Percentiles rank a stretch among this genome's conserved stretches.
phyloP scores from a whole-genome alignment of 257 asterid species.

The Solanum dulcamara region DNA sequence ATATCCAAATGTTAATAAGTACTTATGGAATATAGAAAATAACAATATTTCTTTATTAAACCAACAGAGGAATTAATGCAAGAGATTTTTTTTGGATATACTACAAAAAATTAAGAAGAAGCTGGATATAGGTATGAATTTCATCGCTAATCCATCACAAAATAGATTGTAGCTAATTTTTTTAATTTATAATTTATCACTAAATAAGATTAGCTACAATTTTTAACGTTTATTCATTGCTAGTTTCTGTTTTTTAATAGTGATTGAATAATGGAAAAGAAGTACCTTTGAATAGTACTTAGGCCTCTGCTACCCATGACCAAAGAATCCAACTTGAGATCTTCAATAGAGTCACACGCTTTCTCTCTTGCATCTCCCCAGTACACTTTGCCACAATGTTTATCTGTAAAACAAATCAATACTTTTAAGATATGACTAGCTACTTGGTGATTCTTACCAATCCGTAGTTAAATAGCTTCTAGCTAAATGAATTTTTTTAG shows the following conservation, averaged over 20 bases:
- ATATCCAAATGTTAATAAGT: not conserved
- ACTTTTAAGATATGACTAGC: not conserved
- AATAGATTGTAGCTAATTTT: not conserved
- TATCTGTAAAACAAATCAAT: conserved; percentile 22
- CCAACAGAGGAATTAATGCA: not conserved
- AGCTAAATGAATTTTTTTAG: not conserved
- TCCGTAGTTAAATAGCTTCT: not conserved
- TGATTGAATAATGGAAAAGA: not conserved
- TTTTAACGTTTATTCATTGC: not conserved
- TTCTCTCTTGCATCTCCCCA: conserved; percentile 97
- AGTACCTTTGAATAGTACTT: conserved; percentile 47
- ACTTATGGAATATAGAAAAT: not conserved
- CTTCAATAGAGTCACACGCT: conserved; percentile 50
- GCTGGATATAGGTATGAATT: too few relatives aligned
- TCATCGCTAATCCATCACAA: not conserved
- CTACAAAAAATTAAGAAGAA: too few relatives aligned
- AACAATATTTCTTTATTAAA: too few relatives aligned
- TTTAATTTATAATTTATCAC: not conserved
- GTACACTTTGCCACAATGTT: conserved; percentile 46
- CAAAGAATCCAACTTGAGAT: conserved; percentile 56
- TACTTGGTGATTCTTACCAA: not conserved
- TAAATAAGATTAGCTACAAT: not conserved
- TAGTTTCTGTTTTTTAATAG: not conserved
- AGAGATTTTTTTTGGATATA: not conserved
- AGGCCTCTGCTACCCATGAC: conserved; percentile 94